Conservation (phyloP, 2,329 filamentous ascomycete genomes). For the Juglanconis juglandina region DNA sequence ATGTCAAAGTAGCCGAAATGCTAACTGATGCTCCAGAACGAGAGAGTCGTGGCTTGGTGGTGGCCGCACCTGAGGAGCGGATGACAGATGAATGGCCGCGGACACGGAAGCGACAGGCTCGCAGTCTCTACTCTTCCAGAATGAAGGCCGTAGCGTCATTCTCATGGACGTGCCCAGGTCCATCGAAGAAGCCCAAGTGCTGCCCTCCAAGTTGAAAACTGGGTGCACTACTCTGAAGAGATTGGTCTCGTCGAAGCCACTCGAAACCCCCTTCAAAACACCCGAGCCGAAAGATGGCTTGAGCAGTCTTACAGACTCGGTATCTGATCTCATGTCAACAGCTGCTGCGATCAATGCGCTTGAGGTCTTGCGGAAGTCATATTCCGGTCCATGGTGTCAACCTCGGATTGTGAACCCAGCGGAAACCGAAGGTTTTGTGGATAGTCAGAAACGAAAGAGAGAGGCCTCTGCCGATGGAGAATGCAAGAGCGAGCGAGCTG, state of each 20-base stretch:
- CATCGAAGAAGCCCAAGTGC: slow-evolving; percentile 62
- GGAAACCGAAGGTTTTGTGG: neutral
- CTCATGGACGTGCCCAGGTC: slow-evolving; percentile 69
- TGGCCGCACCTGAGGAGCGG: too few species aligned
- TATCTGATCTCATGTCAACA: slow-evolving; percentile 52
- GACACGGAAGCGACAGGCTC: slow-evolving; percentile 4
- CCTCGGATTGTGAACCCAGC: slow-evolving; percentile 32
- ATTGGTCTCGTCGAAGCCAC: slow-evolving; percentile 44
- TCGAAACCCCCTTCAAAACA: slow-evolving; percentile 44
- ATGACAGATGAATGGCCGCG: slow-evolving; percentile 1
- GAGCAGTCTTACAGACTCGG: slow-evolving; percentile 41
- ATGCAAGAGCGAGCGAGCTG: slow-evolving; percentile 10
- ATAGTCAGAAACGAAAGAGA: slow-evolving; percentile 14
- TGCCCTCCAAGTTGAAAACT: slow-evolving; percentile 26
- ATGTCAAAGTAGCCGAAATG: neutral
- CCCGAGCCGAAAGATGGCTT: slow-evolving; percentile 44
- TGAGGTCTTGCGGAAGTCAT: slow-evolving; percentile 29
- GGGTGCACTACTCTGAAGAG: slow-evolving; percentile 26
- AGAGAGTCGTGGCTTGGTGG: neutral
- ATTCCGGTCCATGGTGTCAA: slow-evolving; percentile 44
- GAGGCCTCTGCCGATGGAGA: neutral
- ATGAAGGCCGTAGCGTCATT: slow-evolving; percentile 44
- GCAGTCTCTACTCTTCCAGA: slow-evolving; percentile 51
- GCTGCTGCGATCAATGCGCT: slow-evolving; percentile 46
- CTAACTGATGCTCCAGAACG: neutral